Evolutionary conservation across 225 moss, liverwort and hornwort genomes (phyloP), one percentile per base, ranked within the genome.

Genomic region (Sphagnum tenellum): DNA sequence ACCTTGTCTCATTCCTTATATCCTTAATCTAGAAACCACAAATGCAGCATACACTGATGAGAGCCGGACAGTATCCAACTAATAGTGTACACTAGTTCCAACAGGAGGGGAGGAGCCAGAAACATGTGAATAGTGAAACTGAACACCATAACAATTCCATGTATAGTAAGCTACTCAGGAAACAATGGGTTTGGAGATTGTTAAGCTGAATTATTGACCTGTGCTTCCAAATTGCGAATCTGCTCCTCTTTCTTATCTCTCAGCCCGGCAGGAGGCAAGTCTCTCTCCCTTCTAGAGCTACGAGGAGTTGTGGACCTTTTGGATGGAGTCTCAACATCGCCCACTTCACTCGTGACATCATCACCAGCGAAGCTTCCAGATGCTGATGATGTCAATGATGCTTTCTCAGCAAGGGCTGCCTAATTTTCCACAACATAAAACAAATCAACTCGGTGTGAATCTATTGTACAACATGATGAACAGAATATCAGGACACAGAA

Each of bases 241-340:
- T 87, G 92, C 48, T 84, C 89, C 64, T 74, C 77, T 57, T 72
- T 73, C 68, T 82, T 82, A 63, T 94, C 94, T 72, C 87, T 94
- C 57, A 68, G 74, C 52, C 79, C 73, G 10, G 76, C 79, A 46
- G 88, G 77, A 66, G 90, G 76, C 47, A 94, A 58, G 76, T 94
- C 94, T 77, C 94, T 81, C 7, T 94, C 88, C 62, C 93, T 80
- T 52, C 84, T 82, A 5, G 81, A 74, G 49, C 81, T 7, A 5
- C 74, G 80, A 60, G 67, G 64, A 14, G 86, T 88, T 61, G 77
- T 50, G n/a, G 78, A 76, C 67, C 77, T 73, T 64, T 82, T 84
- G 5, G 78, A 79, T 63, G 80, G 79, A 72, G 86, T 82, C 58
- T 77, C 88, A 69, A 82, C 86, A 57, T 78, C 85, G 63, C 78